Evolutionary conservation across 1,139 yeast species (phyloP), one percentile per base, ranked within the genome.

Genomic region (Candida tunisiensis): DNA sequence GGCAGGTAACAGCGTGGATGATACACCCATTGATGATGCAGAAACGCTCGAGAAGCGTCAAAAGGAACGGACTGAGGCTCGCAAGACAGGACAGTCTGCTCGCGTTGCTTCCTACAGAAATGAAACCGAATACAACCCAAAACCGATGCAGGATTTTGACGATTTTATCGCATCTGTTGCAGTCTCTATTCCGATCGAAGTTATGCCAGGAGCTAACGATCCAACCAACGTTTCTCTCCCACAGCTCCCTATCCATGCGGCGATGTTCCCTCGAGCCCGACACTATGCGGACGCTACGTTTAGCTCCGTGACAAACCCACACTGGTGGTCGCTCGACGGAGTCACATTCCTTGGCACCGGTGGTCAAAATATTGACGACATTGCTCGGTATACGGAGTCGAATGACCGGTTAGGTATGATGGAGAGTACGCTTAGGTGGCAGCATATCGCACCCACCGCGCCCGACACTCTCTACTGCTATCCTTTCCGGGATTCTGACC

Each of bases 271-370:
- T 3, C n/a, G n/a, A n/a, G n/a, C n/a, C n/a, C n/a, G n/a, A n/a
- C n/a, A n/a, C n/a, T n/a, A n/a, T n/a, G n/a, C n/a, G n/a, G n/a
- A n/a, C n/a, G n/a, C n/a, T n/a, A n/a, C n/a, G n/a, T n/a, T n/a
- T n/a, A n/a, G n/a, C n/a, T n/a, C n/a, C n/a, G n/a, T n/a, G n/a
- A 77, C 95, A 1, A 88, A 88, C 43, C 99, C 98, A 0, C 49
- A 64, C 9, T 74, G 83, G 75, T 50, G 75, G 34, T 65, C 60
- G 8, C 37, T 69, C 5, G 66, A 65, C 27, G 74, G 69, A 1
- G 41, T 67, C 14, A 55, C 74, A 22, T 38, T 78, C 1, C 51
- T 88, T 27, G 88, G 83, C 1, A 68, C 85, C 0, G 60, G 85
- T 1, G 98, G 98, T 3, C 94, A 88, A 47, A 79, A 79, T 35